Evolutionary conservation across 164 flowering plant genomes (phyloP), one percentile per base, ranked within the genome.

Genomic region (Tinospora cordifolia): DNA sequence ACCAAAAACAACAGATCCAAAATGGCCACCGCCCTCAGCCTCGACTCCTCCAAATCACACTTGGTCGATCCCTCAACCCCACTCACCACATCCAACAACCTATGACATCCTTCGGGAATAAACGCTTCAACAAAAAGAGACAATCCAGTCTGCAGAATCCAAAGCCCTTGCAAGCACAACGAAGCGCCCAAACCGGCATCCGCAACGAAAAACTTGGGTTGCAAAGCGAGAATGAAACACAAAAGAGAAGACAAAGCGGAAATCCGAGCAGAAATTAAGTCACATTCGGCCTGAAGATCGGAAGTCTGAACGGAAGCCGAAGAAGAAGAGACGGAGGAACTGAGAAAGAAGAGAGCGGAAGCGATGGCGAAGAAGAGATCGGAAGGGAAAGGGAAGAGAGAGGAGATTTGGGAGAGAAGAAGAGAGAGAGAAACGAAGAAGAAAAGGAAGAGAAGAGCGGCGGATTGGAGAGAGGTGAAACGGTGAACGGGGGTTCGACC

Each of bases 61-160:
- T 84, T 85, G 46, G 98, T 92, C 14, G 99, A 92, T 0, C 99
- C 96, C 76, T 92, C 97, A 2, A 90, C 92, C 3, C 97, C 96
- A 14, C 74, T 75, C 13, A 81, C 90, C 21, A 94, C 95, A 72
- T 94, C 98, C 27, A 94, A 79, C 74, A 94, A 71, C 67, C 83
- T 75, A 64, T 94, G 93, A 64, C 99, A 94, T 0, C 99, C 99
- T 19, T 92, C 92, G 0, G 97, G 97, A 7, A 94, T 90, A 69
- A 94, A 90, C 19, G 84, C 91, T 59, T 92, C 97, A 0, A 85
- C 97, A 60, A 89, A 86, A n/a, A 94, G 87, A 0, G 91, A 83
- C 68, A 66, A 66, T 25, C 68, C 68, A 39, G 68, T 40, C 51
- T 66, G 54, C 21, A 71, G 27, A 19, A 73, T 83, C 98, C 98